These are phyloP conservation scores for Monilinia fructicola DNA, from an alignment of 2,329 filamentous ascomycete genomes.

Conservation along the genomic window DNA sequence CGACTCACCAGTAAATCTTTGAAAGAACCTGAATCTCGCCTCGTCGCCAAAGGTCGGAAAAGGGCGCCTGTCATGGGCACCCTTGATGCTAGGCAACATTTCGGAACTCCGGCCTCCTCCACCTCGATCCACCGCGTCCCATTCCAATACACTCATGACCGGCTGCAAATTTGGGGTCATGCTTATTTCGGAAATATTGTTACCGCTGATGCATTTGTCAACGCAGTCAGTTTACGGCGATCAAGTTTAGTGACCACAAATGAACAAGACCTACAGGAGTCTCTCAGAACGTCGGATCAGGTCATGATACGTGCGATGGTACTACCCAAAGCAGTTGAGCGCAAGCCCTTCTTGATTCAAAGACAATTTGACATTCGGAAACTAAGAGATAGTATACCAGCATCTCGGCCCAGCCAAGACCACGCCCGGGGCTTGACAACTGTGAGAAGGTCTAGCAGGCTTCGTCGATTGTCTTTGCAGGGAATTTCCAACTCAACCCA, in stretches of 20 bases:
- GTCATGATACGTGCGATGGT: constrained; percentile 49
- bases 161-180: constrained; percentile 46
- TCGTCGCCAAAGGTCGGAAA: background rate
- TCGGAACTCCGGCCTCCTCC: background rate
- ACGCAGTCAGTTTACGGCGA: constrained; percentile 45
- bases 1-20: background rate
- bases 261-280: constrained; percentile 14
- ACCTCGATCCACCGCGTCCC: constrained; percentile 27
- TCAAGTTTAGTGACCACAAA: constrained; percentile 30
- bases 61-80: background rate
- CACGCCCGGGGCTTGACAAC: background rate
- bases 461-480: constrained; percentile 29
- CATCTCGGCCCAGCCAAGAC: background rate
- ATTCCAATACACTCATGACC: constrained; percentile 39
- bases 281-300: constrained; percentile 10
- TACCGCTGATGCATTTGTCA: constrained; percentile 49
- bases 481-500: constrained; percentile 1
- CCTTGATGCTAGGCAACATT: background rate
- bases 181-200: constrained; percentile 45
- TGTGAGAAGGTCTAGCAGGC: constrained; percentile 30
- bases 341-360: constrained; percentile 50
- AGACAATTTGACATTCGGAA: constrained; percentile 52
- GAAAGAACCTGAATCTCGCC: background rate
- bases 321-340: constrained; percentile 43
- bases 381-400: constrained; percentile 47